phyloP scores from a whole-genome alignment of 2,329 filamentous ascomycete genomes.

The Nakataea oryzae region DNA sequence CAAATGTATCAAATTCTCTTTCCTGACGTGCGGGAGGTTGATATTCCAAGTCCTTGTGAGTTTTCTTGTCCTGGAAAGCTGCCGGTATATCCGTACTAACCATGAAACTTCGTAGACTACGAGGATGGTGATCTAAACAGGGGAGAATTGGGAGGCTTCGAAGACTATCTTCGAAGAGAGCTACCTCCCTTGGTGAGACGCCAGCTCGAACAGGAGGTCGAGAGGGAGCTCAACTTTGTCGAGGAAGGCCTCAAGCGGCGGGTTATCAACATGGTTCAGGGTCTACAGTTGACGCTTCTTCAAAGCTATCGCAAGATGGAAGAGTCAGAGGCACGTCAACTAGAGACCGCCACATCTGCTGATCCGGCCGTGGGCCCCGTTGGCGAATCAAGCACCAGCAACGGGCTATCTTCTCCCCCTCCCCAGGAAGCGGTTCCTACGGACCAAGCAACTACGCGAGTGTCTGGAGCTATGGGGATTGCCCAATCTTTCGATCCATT shows the following conservation, averaged over 20 bases:
- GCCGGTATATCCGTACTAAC: background rate
- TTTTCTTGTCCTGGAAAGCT: background rate
- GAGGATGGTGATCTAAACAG: background rate
- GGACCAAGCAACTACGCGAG: no score
- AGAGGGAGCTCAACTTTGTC: background rate
- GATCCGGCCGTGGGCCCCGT: no score
- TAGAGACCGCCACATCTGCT: background rate
- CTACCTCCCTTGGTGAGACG: background rate
- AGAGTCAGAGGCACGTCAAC: background rate
- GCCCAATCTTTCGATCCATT: background rate
- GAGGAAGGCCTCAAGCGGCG: background rate
- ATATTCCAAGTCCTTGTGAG: slow-evolving; percentile 24
- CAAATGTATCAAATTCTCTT: slow-evolving; percentile 26
- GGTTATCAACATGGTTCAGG: background rate
- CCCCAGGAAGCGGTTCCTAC: background rate
- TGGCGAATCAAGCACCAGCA: background rate
- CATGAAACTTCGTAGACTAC: background rate
- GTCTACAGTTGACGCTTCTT: background rate
- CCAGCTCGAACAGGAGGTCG: background rate
- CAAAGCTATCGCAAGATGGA: background rate
- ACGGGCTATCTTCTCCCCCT: background rate
- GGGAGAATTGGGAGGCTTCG: background rate
- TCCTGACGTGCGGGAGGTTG: slow-evolving; percentile 14
- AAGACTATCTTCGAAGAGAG: background rate
- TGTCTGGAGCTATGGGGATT: background rate